Percentiles rank a stretch among this genome's conserved stretches.
Conservation (phyloP, 345 rosid species). For the Ceriops tagal region DNA sequence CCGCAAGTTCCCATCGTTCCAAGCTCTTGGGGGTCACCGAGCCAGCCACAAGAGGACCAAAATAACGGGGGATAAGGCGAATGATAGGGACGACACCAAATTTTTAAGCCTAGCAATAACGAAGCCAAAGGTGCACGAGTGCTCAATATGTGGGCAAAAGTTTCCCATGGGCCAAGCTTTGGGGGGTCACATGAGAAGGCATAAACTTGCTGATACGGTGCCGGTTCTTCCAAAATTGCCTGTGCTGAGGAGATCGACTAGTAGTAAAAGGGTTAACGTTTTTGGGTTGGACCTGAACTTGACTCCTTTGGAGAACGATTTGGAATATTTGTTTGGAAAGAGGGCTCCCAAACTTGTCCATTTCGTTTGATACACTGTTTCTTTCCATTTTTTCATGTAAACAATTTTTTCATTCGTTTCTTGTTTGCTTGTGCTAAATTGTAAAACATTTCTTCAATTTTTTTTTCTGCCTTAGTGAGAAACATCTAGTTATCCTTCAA, state of each 20-base stretch:
- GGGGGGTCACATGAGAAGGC: slow-evolving; percentile 79
- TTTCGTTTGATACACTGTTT: slow-evolving; percentile 23
- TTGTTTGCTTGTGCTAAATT: background rate
- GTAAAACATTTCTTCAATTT: background rate
- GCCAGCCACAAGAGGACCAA: slow-evolving; percentile 67
- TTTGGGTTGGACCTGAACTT: slow-evolving; percentile 63
- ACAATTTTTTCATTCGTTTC: background rate
- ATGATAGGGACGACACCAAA: slow-evolving; percentile 5
- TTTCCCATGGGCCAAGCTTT: slow-evolving; percentile 64
- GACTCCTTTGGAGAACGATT: slow-evolving; percentile 77
- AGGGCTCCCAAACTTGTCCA: slow-evolving; percentile 51
- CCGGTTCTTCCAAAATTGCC: slow-evolving; percentile 30
- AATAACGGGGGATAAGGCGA: slow-evolving; percentile 10
- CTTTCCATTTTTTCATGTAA: background rate
- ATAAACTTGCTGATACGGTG: slow-evolving; percentile 19
- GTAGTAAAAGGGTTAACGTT: slow-evolving; percentile 39
- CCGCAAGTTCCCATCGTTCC: slow-evolving; percentile 61
- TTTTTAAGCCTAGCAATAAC: background rate
- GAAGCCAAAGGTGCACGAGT: slow-evolving; percentile 43
- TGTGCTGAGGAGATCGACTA: slow-evolving; percentile 47
- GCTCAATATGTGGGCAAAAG: slow-evolving; percentile 55
- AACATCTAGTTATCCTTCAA: too few species aligned
- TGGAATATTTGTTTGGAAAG: slow-evolving; percentile 49
- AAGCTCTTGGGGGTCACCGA: slow-evolving; percentile 73
- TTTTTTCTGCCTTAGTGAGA: too few species aligned